A percentile compares a stretch with the other conserved stretches of the same genome.
Conservation (phyloP, 83 land plant species). For the Picea engelmannii region DNA sequence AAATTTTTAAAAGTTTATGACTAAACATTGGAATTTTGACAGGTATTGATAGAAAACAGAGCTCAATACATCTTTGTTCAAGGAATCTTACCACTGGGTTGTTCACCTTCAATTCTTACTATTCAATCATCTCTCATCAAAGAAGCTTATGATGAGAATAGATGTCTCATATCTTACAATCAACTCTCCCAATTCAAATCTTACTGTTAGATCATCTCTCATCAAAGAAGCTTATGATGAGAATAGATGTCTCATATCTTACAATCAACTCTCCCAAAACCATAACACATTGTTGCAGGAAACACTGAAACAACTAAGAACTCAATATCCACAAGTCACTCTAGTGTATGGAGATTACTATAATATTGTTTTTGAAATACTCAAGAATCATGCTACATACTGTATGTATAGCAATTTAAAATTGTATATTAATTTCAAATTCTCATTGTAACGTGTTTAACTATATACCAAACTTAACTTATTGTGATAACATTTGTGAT, state of each 20-base stretch:
- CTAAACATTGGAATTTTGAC: background rate
- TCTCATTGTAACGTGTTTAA: too few relatives aligned
- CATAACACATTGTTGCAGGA: background rate
- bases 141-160: background rate
- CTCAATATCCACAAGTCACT: background rate
- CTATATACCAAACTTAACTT: too few relatives aligned
- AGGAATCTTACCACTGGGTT: background rate
- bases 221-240: background rate
- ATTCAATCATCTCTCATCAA: too few relatives aligned
- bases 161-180: background rate
- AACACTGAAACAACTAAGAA: background rate
- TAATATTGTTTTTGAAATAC: too few relatives aligned
- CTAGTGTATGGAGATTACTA: too few relatives aligned
- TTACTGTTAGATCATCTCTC: too few relatives aligned
- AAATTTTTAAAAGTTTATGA: background rate
- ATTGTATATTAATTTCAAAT: too few relatives aligned
- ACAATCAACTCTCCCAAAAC: background rate
- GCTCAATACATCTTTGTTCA: background rate
- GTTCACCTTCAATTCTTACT: conserved; percentile 2
- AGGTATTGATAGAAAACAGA: background rate
- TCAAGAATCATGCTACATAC: too few relatives aligned
- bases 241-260: background rate
- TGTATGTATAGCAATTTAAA: too few relatives aligned
- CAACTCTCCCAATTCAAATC: background rate
- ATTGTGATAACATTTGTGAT: too few relatives aligned